These are phyloP conservation scores for Eutrema japonicum DNA, from an alignment of 345 rosid species.

Conservation along the genomic window DNA sequence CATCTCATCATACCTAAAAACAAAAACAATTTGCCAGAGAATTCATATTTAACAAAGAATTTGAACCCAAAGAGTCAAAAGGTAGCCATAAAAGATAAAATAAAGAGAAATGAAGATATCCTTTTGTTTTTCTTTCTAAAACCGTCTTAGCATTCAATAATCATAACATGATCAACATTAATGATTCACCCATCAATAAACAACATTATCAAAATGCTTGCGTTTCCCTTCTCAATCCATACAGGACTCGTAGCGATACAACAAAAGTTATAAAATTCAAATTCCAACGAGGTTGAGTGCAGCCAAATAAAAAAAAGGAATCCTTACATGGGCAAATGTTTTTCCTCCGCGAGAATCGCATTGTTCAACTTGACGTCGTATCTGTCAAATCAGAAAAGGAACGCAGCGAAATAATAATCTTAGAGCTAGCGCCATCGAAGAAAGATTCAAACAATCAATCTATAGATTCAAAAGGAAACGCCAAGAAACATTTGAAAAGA, in stretches of 20 bases:
- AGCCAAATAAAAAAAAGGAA: not conserved
- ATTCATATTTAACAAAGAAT: not conserved
- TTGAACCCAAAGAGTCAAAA: not conserved
- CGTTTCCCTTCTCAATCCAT: not conserved
- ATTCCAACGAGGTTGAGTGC: not conserved
- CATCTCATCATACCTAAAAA: conserved; percentile 43
- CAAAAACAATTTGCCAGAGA: not conserved
- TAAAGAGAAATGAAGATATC: no score
- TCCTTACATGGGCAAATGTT: conserved; percentile 86
- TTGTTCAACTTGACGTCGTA: conserved; percentile 82
- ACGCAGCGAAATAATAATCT: not conserved
- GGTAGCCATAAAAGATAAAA: no score
- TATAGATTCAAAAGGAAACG: not conserved
- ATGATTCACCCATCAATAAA: not conserved
- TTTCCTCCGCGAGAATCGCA: conserved; percentile 94
- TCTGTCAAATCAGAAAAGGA: conserved; percentile 46
- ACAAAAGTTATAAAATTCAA: not conserved
- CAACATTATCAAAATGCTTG: not conserved
- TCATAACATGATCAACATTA: not conserved
- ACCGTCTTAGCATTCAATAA: not conserved
- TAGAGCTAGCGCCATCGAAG: not conserved
- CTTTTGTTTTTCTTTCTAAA: no score
- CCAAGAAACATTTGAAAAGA: not conserved
- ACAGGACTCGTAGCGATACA: not conserved
- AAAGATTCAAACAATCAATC: not conserved